phyloP scores from a whole-genome alignment of 257 asterid species.

The Nicotiana knightiana region DNA sequence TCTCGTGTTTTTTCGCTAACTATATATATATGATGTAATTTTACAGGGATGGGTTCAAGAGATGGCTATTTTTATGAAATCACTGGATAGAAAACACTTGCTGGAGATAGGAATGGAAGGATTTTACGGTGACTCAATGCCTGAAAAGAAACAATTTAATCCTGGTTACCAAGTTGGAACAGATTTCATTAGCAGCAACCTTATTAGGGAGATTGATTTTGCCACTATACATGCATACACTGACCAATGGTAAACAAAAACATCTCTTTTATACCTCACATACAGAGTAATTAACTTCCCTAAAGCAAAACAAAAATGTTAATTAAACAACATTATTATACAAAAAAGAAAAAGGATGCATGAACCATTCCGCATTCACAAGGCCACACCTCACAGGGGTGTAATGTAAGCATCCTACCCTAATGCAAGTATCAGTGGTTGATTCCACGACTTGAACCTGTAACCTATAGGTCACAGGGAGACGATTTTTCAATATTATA shows the following conservation, averaged over 20 bases:
- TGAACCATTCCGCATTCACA: too few species aligned
- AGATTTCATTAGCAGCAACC: conserved; percentile 54
- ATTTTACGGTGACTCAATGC: conserved; percentile 71
- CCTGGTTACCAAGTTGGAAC: conserved; percentile 80
- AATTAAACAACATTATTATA: too few species aligned
- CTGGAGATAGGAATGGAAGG: conserved; percentile 75
- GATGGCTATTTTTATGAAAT: conserved; percentile 58
- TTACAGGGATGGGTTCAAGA: conserved; percentile 42
- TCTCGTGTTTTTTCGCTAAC: not conserved
- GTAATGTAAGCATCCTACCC: too few species aligned
- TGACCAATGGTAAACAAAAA: conserved; percentile 41
- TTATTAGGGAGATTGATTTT: conserved; percentile 45
- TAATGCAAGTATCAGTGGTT: too few species aligned
- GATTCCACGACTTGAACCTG: too few species aligned
- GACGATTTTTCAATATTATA: too few species aligned
- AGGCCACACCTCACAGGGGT: too few species aligned
- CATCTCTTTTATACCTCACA: not conserved
- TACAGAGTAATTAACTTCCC: not conserved
- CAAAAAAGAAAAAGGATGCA: too few species aligned
- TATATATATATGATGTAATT: not conserved
- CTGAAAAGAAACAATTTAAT: conserved; percentile 42
- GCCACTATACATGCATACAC: conserved; percentile 77
- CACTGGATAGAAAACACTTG: conserved; percentile 49
- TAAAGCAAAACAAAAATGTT: not conserved
- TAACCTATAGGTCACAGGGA: too few species aligned